Evolutionary conservation across 2,329 filamentous ascomycete genomes (phyloP).

Genomic region (Cephalotrichum gorgonifer): DNA sequence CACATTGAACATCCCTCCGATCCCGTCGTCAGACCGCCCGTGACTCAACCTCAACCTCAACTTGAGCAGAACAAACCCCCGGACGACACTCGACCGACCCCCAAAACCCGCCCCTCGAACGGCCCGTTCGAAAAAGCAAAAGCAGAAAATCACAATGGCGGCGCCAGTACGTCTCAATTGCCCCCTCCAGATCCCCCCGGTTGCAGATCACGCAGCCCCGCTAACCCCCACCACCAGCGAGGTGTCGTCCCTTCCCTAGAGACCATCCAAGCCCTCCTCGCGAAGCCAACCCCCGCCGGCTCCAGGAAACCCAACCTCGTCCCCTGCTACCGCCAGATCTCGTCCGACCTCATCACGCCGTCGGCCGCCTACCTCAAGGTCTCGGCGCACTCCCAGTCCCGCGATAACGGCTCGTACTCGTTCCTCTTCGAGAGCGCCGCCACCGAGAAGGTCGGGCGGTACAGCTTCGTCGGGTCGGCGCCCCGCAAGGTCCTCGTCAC

Average conservation of each 20-base stretch:
- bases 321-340: constrained; percentile 73
- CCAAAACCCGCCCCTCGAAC: background rate
- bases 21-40: background rate
- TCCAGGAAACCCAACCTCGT: constrained; percentile 54
- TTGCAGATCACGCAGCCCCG: background rate
- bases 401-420: constrained; percentile 59
- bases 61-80: constrained; percentile 3
- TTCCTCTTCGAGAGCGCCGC: constrained; percentile 96
- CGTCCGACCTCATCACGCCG: constrained; percentile 87
- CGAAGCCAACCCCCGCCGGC: constrained; percentile 14
- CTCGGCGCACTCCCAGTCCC: constrained; percentile 51
- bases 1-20: background rate
- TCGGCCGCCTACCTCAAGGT: constrained; percentile 94
- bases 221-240: constrained; percentile 20
- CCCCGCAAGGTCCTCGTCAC: constrained; percentile 74
- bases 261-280: constrained; percentile 31
- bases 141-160: constrained; percentile 14
- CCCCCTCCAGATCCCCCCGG: background rate
- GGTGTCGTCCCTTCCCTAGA: constrained; percentile 34
- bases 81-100: background rate
- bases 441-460: constrained; percentile 85
- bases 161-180: constrained; percentile 15
- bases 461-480: constrained; percentile 87
- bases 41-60: no score
- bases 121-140: background rate